phyloP scores from a whole-genome alignment of 1,284 basidiomycete species.

The Malassezia brasiliensis region DNA sequence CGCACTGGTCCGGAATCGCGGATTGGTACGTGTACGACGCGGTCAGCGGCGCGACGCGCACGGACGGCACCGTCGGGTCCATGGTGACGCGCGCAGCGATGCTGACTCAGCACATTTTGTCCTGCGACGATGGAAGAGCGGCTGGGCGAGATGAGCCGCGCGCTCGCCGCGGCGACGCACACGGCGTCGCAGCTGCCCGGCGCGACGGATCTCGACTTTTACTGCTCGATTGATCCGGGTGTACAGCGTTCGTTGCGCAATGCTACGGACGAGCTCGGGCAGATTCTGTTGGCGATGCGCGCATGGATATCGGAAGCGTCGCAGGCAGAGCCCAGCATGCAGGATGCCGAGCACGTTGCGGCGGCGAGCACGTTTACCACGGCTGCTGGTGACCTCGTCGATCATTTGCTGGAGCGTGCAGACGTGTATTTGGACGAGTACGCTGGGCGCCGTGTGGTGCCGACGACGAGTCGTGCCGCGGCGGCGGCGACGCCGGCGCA shows the following conservation, averaged over 20 bases:
- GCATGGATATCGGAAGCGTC: slow-evolving; percentile 16
- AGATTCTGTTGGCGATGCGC: slow-evolving; percentile 22
- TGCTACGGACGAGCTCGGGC: slow-evolving; percentile 56
- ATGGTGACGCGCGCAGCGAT: neutral
- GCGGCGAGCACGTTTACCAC: slow-evolving; percentile 54
- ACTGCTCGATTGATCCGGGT: slow-evolving; percentile 67
- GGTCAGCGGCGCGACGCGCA: slow-evolving; percentile 9
- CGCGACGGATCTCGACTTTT: slow-evolving; percentile 63
- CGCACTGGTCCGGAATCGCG: slow-evolving; percentile 15
- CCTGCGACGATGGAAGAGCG: slow-evolving; percentile 13
- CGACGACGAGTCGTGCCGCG: neutral
- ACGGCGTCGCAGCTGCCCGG: slow-evolving; percentile 45
- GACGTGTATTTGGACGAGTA: slow-evolving; percentile 72
- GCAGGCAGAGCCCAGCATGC: slow-evolving; percentile 41
- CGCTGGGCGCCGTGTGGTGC: slow-evolving; percentile 49
- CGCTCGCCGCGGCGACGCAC: slow-evolving; percentile 3
- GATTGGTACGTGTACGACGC: slow-evolving; percentile 16
- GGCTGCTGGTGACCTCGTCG: slow-evolving; percentile 70
- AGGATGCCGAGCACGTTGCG: neutral
- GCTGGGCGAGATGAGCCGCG: slow-evolving; percentile 5
- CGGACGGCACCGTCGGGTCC: slow-evolving; percentile 10
- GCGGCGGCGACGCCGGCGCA: slow-evolving; percentile 15
- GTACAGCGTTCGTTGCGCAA: slow-evolving; percentile 61
- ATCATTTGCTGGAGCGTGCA: slow-evolving; percentile 71
- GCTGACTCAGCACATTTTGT: slow-evolving; percentile 10